Evolutionary conservation across 176 grass and related monocot species (phyloP), one percentile per base, ranked within the genome.

Genomic region (Poa pratensis): DNA sequence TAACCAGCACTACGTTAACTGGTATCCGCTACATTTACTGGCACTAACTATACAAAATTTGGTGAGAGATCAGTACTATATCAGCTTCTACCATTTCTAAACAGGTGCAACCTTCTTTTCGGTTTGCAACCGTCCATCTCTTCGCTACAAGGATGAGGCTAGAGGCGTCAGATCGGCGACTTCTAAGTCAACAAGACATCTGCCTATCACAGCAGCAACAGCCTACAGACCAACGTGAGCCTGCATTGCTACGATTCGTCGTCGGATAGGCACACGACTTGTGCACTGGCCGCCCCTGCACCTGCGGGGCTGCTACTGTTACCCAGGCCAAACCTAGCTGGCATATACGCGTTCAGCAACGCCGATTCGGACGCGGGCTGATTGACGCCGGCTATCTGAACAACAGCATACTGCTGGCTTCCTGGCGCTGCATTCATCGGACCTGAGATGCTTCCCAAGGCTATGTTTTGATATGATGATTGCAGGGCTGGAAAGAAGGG

Each of bases 261-360:
- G 15, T 90, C 88, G 27, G 80, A 75, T 39, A 90, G 12, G 67
- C 80, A 83, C 57, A 90, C 74, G 3, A 83, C 66, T 14, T 79
- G 73, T 55, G 9, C 14, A 6, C 9, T 4, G 6, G 51, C 5
- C 30, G 3, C 8, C 24, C 3, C 16, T 7, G n/a, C 28, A 10
- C 49, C 61, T 28, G 40, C 3, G 0, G 69, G 28, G n/a, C 75
- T 65, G 28, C 61, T 52, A 12, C 40, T 37, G 69, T 12, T 35
- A 11, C 48, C 27, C 32, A 26, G 30, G 3, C 13, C 45, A 19
- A 26, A 59, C 79, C 73, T 79, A 8, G 15, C 73, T 3, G 23
- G 40, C 24, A 64, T 9, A 24, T 34, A 37, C 5, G 3, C 2
- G 24, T 48, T 61, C 84, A 26, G 43, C 28, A 11, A 16, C 9